A percentile compares a stretch with the other conserved stretches of the same genome.
Conservation (phyloP, 176 grass and related monocot genomes). For the Areca catechu region DNA sequence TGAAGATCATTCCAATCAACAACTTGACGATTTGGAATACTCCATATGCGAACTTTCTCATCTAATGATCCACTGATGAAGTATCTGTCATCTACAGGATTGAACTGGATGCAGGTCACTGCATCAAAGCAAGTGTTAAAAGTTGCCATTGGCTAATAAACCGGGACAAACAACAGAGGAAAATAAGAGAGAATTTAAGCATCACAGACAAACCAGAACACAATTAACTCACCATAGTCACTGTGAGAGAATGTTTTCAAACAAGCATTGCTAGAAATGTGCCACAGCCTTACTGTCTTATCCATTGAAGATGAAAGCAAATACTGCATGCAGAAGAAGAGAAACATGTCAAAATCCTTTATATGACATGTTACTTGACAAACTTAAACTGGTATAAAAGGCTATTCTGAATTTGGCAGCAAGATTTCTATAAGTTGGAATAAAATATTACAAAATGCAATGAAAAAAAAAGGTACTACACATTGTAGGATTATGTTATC, state of each 20-base stretch:
- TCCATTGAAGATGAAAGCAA: slow-evolving; percentile 99
- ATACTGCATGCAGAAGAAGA: slow-evolving; percentile 40
- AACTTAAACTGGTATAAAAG: too few relatives aligned
- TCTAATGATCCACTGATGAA: slow-evolving; percentile 98
- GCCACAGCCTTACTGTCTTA: slow-evolving; percentile 92
- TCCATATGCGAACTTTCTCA: slow-evolving; percentile 98
- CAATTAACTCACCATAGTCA: slow-evolving; percentile 64
- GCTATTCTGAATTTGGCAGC: too few relatives aligned
- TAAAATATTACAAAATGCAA: too few relatives aligned
- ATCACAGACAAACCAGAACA: neutral
- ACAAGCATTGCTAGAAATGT: slow-evolving; percentile 63
- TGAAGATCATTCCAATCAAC: slow-evolving; percentile 99
- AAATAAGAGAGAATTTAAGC: neutral
- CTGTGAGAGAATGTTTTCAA: slow-evolving; percentile 97
- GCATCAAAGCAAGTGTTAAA: slow-evolving; percentile 15
- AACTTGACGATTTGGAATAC: slow-evolving; percentile 77
- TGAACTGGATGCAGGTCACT: slow-evolving; percentile 99
- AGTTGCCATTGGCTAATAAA: slow-evolving; percentile 13
- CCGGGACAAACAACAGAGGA: neutral
- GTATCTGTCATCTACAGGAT: slow-evolving; percentile 87
- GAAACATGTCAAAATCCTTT: neutral
- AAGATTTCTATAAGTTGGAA: too few relatives aligned
- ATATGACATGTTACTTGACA: too few relatives aligned
- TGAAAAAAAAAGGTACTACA: too few relatives aligned
- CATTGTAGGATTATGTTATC: too few relatives aligned